Base-by-base conservation (phyloP, 257 asterid species). In the Salvia hispanica region DNA sequence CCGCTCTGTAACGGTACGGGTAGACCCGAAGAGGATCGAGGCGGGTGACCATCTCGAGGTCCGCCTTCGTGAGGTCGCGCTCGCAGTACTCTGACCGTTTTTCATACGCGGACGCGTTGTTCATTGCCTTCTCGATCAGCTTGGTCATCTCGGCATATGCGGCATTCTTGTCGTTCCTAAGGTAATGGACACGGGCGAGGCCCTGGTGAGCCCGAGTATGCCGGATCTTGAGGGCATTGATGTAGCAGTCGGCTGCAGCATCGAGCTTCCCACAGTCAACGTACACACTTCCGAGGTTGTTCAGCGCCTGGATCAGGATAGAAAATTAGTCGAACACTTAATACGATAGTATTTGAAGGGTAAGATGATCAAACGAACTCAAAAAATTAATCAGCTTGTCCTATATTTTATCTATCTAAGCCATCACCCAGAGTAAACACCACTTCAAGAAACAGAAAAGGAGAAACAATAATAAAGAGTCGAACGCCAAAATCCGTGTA, bases 181-280 rank as follows among this genome's bases (percentile, higher is more conserved):
- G 78, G 76, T 54, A 91, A 84, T 91, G 95, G 75, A 91, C 99
- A 14, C 99, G 99, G 44, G 99, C 99, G 53, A 94, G 96, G 67
- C 99, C 99, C 65, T 94, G 98, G 79, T 94, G 98, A 58, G 99
- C 99, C 36, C 99, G 85, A 6, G 98, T 94, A 64, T 91, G 98
- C 76, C 90, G 85, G 76, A 94, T 87, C 75, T 87, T 87, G 66
- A 94, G 98, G 78, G 99, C 99, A 69, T 84, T 91, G 33, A 89
- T 87, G 65, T 94, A 94, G 91, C 99, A 94, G 79, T 91, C 98
- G 37, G 98, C 96, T 36, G 98, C 99, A 1, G 83, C 91, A 34
- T 94, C 99, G 55, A 89, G 87, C 72, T 94, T 82, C 18, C 85
- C 88, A 44, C 96, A 86, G 71, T 94, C 99, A 1, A 91, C 98